Evolutionary conservation across 345 rosid genomes (phyloP), one percentile per base, ranked within the genome.

Genomic region (Microthlaspi erraticum): DNA sequence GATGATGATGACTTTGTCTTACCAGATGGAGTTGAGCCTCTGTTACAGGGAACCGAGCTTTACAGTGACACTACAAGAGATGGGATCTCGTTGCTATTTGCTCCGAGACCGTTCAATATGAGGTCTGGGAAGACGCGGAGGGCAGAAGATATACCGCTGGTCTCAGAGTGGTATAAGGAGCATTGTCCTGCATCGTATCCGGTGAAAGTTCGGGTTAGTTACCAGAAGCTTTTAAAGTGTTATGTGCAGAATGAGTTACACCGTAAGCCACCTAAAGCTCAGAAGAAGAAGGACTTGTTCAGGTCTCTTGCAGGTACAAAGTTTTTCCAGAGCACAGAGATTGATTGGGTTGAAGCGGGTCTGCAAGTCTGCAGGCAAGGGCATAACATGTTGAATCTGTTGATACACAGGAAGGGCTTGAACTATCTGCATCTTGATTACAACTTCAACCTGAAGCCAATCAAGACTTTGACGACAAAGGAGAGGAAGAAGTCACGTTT

Each of bases 91-190:
- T 71, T 91, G 32, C 70, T 88, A 26, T 89, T 91, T 81, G 97
- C 97, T 8, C 88, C 96, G 14, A 87, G 97, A 5, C 97, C 97
- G 36, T 91, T 87, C 72, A 91, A 88, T 74, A 87, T 90, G 83
- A 87, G 97, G 71, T 91, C 96, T 39, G 96, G 97, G 57, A 83
- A 90, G 60, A 88, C 81, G 84, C 80, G 97, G 18, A 75, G 97
- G 20, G 85, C 97, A 72, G 96, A 91, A 72, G 97, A 91, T 81
- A 86, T 91, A 50, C 97, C 97, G 10, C 88, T 91, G 39, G 97
- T 91, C 20, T 91, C 97, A 32, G 97, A 88, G 77, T 91, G 97
- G 97, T 91, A 79, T 74, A 91, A 91, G 84, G 97, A 91, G 87
- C 97, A 89, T 74, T 91, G 97, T 68, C 97, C 97, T 71, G 89